These are phyloP conservation scores for Geotrichum aggregatum DNA, from an alignment of 1,139 yeast genomes.

Conservation along the genomic window DNA sequence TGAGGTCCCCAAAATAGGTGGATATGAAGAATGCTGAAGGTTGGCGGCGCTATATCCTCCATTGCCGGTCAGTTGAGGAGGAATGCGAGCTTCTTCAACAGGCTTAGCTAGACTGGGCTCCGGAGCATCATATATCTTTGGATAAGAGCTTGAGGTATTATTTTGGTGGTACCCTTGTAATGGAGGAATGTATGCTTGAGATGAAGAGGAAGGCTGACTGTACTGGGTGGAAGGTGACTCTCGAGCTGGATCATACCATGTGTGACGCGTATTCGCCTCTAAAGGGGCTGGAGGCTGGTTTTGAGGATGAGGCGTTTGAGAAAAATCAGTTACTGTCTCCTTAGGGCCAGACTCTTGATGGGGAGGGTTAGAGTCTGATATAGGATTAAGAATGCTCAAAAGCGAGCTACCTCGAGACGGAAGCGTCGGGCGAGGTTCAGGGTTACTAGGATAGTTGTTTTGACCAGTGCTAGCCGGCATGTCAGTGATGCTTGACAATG, in stretches of 20 bases:
- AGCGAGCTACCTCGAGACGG: slow-evolving; percentile 16
- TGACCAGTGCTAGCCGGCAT: slow-evolving; percentile 8
- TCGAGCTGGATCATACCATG: slow-evolving; percentile 9
- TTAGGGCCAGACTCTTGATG: no score
- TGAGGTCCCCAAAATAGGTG: not conserved
- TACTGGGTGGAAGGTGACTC: slow-evolving; percentile 7
- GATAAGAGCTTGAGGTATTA: slow-evolving; percentile 3
- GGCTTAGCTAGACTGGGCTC: not conserved
- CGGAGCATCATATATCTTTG: not conserved
- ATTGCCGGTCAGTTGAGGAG: not conserved
- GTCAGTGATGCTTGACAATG: slow-evolving; percentile 13
- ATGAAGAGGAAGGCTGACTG: not conserved
- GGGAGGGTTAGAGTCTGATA: slow-evolving; percentile 4
- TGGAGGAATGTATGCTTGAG: slow-evolving; percentile 16
- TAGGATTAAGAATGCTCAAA: slow-evolving; percentile 17
- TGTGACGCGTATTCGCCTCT: not conserved
- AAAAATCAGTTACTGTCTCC: no score
- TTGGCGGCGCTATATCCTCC: not conserved
- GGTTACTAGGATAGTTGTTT: not conserved
- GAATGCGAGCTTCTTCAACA: not conserved
- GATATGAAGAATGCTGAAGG: not conserved
- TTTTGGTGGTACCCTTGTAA: slow-evolving; percentile 6
- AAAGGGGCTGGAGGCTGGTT: no score
- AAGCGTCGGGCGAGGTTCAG: not conserved
- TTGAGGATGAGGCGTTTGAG: no score